phyloP scores from a whole-genome alignment of 352 stramenopile species.

The Pythium utonaiense region DNA sequence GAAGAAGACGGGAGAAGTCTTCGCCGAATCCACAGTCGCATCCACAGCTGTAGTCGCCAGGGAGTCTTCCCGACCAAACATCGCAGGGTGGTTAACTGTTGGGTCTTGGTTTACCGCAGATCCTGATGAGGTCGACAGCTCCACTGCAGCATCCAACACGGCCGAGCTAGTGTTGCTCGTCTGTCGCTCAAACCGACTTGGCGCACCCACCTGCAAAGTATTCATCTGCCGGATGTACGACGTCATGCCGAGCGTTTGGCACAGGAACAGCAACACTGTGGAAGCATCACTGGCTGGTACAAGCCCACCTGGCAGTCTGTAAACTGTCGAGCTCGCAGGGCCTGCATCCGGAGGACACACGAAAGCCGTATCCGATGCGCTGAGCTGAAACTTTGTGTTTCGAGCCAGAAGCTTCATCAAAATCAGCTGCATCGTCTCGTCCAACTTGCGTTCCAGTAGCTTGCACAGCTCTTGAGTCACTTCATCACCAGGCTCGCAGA shows the following conservation, averaged over 20 bases:
- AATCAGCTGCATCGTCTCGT: slow-evolving; percentile 82
- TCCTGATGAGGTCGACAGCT: not conserved
- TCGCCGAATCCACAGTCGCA: not conserved
- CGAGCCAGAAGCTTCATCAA: slow-evolving; percentile 84
- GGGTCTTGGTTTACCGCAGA: not conserved
- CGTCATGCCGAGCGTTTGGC: slow-evolving; percentile 27
- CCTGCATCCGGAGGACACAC: slow-evolving; percentile 52
- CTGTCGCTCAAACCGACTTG: slow-evolving; percentile 13
- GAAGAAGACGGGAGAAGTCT: slow-evolving; percentile 9
- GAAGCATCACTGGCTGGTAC: slow-evolving; percentile 11
- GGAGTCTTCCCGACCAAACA: not conserved
- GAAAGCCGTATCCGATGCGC: slow-evolving; percentile 63
- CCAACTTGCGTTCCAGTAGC: slow-evolving; percentile 81
- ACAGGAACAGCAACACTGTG: slow-evolving; percentile 25
- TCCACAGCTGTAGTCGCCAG: not conserved
- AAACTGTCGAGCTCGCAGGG: slow-evolving; percentile 38
- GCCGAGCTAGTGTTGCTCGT: not conserved
- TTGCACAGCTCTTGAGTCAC: slow-evolving; percentile 80
- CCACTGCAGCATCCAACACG: not conserved
- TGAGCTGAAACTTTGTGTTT: slow-evolving; percentile 86
- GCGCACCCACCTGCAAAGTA: not conserved
- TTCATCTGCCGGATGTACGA: slow-evolving; percentile 31
- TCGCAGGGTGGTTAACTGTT: slow-evolving; percentile 10
- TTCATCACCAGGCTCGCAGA: slow-evolving; percentile 77
- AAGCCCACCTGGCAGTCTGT: slow-evolving; percentile 29